These are phyloP conservation scores for Fagus crenata DNA, from an alignment of 306 rosid species.

Conservation along the genomic window DNA sequence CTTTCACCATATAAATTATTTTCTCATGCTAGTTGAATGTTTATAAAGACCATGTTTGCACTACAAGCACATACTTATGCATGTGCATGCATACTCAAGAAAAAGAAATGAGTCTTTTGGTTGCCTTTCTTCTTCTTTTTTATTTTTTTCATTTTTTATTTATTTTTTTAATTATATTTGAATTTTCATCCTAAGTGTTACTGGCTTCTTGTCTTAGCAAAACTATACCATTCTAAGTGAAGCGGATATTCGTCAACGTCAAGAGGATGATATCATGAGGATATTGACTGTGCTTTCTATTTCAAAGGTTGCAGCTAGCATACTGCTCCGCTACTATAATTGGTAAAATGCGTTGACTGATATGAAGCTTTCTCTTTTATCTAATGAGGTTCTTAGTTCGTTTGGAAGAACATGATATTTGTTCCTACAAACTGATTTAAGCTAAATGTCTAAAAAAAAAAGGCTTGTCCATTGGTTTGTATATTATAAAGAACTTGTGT, in stretches of 20 bases:
- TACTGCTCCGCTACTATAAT: conserved; percentile 58
- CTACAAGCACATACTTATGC: neutral
- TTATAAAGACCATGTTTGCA: neutral
- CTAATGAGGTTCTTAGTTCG: neutral
- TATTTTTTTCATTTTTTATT: neutral
- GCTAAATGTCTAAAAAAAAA: neutral
- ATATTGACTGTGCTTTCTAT: conserved; percentile 60
- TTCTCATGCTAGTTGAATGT: neutral
- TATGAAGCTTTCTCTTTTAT: too few species aligned
- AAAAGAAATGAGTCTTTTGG: neutral
- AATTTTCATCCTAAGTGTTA: too few species aligned
- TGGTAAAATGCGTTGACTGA: conserved; percentile 42
- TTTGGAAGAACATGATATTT: conserved; percentile 3
- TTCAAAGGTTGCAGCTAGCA: conserved; percentile 52
- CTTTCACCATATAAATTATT: neutral
- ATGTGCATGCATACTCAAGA: neutral
- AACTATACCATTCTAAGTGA: conserved; percentile 55
- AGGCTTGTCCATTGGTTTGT: neutral
- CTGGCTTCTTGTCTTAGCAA: conserved; percentile 41
- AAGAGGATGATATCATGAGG: conserved; percentile 59
- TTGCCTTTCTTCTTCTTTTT: neutral
- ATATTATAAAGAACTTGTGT: neutral
- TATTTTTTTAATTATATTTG: too few species aligned
- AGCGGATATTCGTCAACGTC: conserved; percentile 55
- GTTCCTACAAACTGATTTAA: neutral